These are phyloP conservation scores for Colletotrichum brevisporum DNA, from an alignment of 2,329 filamentous ascomycete genomes.

Conservation along the genomic window DNA sequence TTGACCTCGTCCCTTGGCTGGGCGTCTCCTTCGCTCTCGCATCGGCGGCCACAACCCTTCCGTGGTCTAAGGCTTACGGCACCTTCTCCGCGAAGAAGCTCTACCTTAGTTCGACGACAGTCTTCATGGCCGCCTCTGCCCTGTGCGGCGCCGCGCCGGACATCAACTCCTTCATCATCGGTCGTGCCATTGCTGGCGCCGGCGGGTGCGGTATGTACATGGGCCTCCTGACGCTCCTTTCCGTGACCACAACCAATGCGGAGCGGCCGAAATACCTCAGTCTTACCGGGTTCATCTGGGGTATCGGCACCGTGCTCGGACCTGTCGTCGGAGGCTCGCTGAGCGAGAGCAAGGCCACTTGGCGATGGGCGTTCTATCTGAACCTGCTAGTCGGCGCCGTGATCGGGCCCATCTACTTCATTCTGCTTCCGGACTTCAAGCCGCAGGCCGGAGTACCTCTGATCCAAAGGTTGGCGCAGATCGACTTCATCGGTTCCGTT, in stretches of 20 bases:
- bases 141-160: constrained; percentile 58
- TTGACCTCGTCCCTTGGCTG: neutral
- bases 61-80: constrained; percentile 48
- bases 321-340: constrained; percentile 61
- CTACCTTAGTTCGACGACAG: constrained; percentile 41
- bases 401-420: constrained; percentile 40
- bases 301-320: constrained; percentile 57
- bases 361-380: constrained; percentile 65
- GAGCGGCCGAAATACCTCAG: constrained; percentile 44
- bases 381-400: constrained; percentile 63
- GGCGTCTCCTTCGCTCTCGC: constrained; percentile 52
- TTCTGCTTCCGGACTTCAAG: no score
- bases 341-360: constrained; percentile 53
- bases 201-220: constrained; percentile 59
- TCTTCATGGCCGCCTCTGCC: constrained; percentile 48
- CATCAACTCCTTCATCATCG: constrained; percentile 62
- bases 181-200: constrained; percentile 57
- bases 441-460: no score
- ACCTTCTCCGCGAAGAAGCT: constrained; percentile 52
- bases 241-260: constrained; percentile 44
- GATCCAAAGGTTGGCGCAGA: no score
- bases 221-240: constrained; percentile 44
- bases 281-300: constrained; percentile 51
- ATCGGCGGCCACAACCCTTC: constrained; percentile 53
- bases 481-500: no score